Evolutionary conservation across 2,329 filamentous ascomycete genomes (phyloP).

Genomic region (Ascochyta koolunga): DNA sequence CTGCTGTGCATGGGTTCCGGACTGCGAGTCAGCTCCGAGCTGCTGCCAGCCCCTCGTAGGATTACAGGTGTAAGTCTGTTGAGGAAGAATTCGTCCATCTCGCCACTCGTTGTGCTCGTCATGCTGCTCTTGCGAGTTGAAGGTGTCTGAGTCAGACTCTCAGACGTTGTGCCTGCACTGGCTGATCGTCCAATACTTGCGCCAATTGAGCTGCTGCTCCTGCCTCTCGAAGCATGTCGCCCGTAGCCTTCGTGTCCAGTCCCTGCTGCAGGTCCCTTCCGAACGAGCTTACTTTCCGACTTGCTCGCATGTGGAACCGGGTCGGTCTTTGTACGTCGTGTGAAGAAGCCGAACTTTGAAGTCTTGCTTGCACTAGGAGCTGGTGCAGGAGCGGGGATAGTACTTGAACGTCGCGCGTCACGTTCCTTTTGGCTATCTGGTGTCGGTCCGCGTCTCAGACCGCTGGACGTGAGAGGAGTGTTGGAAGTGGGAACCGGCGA

Average conservation of each 20-base stretch:
- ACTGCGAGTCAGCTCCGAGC: conserved; percentile 43
- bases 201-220: conserved; percentile 66
- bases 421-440: conserved; percentile 49
- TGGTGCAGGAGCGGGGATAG: conserved; percentile 54
- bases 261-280: conserved; percentile 86
- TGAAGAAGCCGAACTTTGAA: conserved; percentile 78
- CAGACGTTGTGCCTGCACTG: conserved; percentile 51
- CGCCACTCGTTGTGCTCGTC: conserved; percentile 49
- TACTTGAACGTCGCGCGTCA: conserved; percentile 39
- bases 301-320: conserved; percentile 60
- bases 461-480: conserved; percentile 30
- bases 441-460: conserved; percentile 41
- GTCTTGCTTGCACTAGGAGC: conserved; percentile 61
- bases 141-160: conserved; percentile 42
- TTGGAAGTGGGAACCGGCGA: conserved; percentile 47
- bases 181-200: conserved; percentile 54
- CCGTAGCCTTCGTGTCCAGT: conserved; percentile 92
- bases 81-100: conserved; percentile 55
- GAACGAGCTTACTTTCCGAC: conserved; percentile 58
- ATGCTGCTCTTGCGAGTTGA: conserved; percentile 52
- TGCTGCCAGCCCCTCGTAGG: conserved; percentile 53
- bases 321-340: conserved; percentile 71
- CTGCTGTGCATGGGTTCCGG: conserved; percentile 46
- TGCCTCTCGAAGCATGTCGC: conserved; percentile 66
- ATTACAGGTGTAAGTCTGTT: conserved; percentile 53